These are phyloP conservation scores for Aegilops umbellulata DNA, from an alignment of 176 grass and related monocot species.

Conservation along the genomic window DNA sequence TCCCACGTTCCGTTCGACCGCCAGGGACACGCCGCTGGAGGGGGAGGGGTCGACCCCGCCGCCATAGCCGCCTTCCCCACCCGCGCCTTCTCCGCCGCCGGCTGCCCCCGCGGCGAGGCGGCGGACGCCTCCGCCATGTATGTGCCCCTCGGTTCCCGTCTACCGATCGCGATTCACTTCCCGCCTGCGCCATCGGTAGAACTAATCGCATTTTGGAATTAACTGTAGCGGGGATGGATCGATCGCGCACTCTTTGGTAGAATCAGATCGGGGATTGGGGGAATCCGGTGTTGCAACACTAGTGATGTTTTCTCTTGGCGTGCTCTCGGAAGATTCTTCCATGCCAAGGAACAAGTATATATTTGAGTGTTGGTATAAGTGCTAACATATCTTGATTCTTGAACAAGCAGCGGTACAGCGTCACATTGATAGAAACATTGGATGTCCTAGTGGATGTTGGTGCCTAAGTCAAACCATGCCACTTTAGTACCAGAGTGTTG, in stretches of 20 bases:
- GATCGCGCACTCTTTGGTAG: not conserved
- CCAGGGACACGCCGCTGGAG: not conserved
- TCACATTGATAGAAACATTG: too few relatives aligned
- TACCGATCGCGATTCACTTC: not conserved
- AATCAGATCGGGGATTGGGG: not conserved
- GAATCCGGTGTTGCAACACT: not conserved
- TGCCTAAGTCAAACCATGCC: not conserved
- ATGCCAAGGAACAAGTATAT: not conserved
- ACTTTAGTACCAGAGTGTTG: not conserved
- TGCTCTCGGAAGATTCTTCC: not conserved
- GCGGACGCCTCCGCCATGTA: slow-evolving; percentile 9
- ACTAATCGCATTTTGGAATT: not conserved
- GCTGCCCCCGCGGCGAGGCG: not conserved
- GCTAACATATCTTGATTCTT: not conserved
- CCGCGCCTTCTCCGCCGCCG: not conserved
- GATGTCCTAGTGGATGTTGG: not conserved
- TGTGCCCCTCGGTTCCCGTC: not conserved
- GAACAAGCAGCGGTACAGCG: not conserved
- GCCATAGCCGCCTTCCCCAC: slow-evolving; percentile 27
- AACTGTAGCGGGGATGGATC: not conserved
- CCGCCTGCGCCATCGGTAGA: not conserved
- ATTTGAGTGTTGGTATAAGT: not conserved
- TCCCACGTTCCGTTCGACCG: not conserved
- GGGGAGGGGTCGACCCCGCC: slow-evolving; percentile 7
- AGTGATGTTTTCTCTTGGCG: not conserved